Percentiles rank a stretch among this genome's conserved stretches.
Evolutionary conservation across 2,329 filamentous ascomycete species (phyloP).

Genomic region (Verticillium dahliae): DNA sequence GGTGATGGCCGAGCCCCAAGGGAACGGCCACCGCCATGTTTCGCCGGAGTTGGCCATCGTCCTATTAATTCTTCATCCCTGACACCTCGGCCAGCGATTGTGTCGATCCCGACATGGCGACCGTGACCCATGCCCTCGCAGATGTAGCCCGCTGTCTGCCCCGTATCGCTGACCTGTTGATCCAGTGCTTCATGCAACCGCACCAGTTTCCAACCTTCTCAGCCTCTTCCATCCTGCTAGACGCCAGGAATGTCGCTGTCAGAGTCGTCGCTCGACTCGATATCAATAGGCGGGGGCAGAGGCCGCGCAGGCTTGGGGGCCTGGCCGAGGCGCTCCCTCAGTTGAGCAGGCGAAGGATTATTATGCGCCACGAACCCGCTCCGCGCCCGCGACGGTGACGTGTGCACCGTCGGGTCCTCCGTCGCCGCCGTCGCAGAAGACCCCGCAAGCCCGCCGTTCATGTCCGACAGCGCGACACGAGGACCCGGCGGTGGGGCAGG

Average conservation of each 20-base stretch:
- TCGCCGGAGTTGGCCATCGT: no score
- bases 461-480: slow-evolving; percentile 20
- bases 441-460: slow-evolving; percentile 27
- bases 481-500: not conserved
- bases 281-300: not conserved
- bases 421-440: slow-evolving; percentile 27
- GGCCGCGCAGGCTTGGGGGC: not conserved
- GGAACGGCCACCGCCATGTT: no score
- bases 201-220: not conserved
- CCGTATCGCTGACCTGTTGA: no score
- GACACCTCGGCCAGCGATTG: no score
- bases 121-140: no score
- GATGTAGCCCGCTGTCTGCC: no score
- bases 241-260: slow-evolving; percentile 1
- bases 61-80: no score
- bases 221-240: not conserved
- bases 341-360: not conserved
- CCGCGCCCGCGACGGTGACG: slow-evolving; percentile 10
- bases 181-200: no score
- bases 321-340: not conserved
- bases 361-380: not conserved
- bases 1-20: no score
- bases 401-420: slow-evolving; percentile 26
- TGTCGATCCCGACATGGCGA: no score
- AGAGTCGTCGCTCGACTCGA: slow-evolving; percentile 1